phyloP scores from a whole-genome alignment of 202 grass and related monocot species.

The Setaria viridis region DNA sequence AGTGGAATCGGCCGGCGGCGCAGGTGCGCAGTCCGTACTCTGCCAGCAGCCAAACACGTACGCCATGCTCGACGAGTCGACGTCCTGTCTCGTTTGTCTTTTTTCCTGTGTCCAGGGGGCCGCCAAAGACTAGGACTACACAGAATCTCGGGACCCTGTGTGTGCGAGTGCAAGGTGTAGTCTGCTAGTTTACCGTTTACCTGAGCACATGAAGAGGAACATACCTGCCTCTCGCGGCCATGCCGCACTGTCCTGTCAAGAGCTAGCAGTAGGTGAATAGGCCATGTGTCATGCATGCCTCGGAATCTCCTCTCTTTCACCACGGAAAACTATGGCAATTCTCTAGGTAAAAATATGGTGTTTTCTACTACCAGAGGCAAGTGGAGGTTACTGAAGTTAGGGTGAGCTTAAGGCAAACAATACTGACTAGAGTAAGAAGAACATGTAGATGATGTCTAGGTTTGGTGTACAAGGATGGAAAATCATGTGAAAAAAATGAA shows the following conservation, averaged over 20 bases:
- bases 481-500: too few species aligned
- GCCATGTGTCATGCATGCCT: background rate
- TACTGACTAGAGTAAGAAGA: too few species aligned
- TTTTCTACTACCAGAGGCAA: background rate
- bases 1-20: background rate
- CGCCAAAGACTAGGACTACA: background rate
- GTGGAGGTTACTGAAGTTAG: too few species aligned
- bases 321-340: background rate
- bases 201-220: slow-evolving; percentile 15
- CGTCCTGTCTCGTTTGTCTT: background rate
- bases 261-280: background rate
- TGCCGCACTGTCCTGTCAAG: background rate
- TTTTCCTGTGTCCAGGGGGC: background rate
- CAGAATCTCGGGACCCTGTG: background rate
- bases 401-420: too few species aligned
- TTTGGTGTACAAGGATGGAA: too few species aligned
- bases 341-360: background rate
- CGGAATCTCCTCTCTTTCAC: background rate
- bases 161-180: background rate
- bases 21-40: background rate
- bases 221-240: background rate
- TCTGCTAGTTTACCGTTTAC: slow-evolving; percentile 24
- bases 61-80: background rate
- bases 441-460: too few species aligned
- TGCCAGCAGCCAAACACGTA: background rate